Base-by-base conservation (phyloP, 495 filamentous ascomycete genomes). In the Neurospora sp. region DNA sequence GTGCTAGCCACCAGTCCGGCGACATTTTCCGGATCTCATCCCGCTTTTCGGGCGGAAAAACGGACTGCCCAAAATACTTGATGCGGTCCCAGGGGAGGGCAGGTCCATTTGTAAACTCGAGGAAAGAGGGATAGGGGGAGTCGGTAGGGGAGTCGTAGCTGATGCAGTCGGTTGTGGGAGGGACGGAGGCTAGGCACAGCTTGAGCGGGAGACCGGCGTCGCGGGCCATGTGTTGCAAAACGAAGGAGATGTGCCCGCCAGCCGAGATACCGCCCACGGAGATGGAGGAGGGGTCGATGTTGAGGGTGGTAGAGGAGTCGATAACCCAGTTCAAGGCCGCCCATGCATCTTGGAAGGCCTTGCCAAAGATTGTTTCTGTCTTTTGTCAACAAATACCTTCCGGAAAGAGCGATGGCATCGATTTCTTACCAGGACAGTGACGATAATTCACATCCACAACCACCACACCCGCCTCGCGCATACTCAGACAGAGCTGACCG, bases 401-500 rank as follows among this genome's bases (percentile, higher is more conserved):
- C 2, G 5, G 39, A 42, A 69, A 18, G 18, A 39, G 53, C 8
- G 7, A 68, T n/a, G 20, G 8, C 22, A 38, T 41, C 38, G 42
- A 39, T 12, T 39, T 20, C 77, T 71, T 73, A 82, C 82, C 81
- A 27, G 86, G 85, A 6, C 83, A 84, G 5, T 83, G 82, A n/a
- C 85, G 83, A 73, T 87, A 87, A 40, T 82, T 81, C n/a, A 87
- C 82, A 69, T 87, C 86, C 35, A 87, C 80, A 9, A 86, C 81
- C 9, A 80, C 81, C 4, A 79, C 77, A 5, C 83, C 80, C 4
- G 82, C 82, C 27, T 82, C 80, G 18, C 83, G 81, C 78, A 86
- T 83, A 68, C 76, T 84, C 20, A 85, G 77, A 71, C 84, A 86
- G 1, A 86, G 75, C 27, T 80, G 73, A 0, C 81, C 81, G 40